Conservation (phyloP, 1,284 basidiomycete genomes). For the Pseudozyma sp. region DNA sequence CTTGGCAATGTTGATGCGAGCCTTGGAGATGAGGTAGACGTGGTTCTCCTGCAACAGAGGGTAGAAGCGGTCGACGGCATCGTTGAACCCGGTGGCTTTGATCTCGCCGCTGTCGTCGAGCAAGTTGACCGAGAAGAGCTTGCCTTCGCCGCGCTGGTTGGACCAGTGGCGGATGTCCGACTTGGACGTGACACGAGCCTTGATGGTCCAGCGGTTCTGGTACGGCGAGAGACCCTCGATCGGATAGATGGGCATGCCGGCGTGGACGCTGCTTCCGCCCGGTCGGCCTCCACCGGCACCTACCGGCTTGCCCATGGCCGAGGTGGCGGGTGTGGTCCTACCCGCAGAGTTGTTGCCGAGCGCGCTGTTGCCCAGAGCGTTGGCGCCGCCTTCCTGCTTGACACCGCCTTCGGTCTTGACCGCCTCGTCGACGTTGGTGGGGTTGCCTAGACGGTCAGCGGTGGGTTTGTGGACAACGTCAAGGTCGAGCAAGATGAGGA, state of each 20-base stretch:
- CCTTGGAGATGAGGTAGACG: conserved; percentile 91
- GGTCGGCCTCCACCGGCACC: conserved; percentile 37
- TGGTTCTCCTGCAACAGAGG: conserved; percentile 88
- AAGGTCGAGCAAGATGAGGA: conserved; percentile 85
- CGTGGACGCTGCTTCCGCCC: conserved; percentile 53
- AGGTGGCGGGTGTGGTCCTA: conserved; percentile 46
- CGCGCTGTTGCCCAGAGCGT: conserved; percentile 33
- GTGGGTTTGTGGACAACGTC: conserved; percentile 67
- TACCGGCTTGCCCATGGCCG: conserved; percentile 29
- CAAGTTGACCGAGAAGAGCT: conserved; percentile 90
- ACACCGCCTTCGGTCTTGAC: conserved; percentile 33
- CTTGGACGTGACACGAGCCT: conserved; percentile 90
- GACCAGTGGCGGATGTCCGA: conserved; percentile 90
- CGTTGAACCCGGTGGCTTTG: conserved; percentile 84
- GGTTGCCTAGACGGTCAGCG: conserved; percentile 58
- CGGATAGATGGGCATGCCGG: conserved; percentile 75
- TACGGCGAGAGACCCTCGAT: conserved; percentile 97
- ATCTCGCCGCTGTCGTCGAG: conserved; percentile 85
- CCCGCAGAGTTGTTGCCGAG: conserved; percentile 39
- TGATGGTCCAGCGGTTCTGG: conserved; percentile 96
- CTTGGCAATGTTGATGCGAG: conserved; percentile 92
- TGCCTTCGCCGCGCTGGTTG: conserved; percentile 91
- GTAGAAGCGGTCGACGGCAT: conserved; percentile 85
- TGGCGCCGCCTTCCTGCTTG: conserved; percentile 38
- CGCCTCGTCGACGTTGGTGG: conserved; percentile 55